Base-by-base conservation (phyloP, 345 rosid species). In the Arabis alpina region DNA sequence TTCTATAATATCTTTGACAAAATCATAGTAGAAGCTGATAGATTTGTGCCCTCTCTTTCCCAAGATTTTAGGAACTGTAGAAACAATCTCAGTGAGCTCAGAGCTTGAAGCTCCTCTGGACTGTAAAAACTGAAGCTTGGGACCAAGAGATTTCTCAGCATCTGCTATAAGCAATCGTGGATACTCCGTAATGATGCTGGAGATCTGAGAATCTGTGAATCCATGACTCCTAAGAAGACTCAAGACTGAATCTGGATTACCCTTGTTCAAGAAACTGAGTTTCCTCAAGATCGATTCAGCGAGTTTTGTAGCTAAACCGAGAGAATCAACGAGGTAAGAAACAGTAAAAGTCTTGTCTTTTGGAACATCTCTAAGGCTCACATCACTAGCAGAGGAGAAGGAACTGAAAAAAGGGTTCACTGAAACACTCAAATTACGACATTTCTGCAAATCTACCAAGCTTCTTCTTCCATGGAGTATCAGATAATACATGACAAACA, bases 91-190 rank as follows among this genome's bases (percentile, higher is more conserved):
- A 12, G 44, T 34, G 44, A 67, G 50, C 12, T 54, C 79, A 54
- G 76, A 13, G 24, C n/a, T 55, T 15, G 82, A 72, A 43, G 67
- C 64, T 16, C 76, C 76, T 47, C 12, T 64, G 0, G 78, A 80
- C n/a, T 40, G 65, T 3, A 80, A 1, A 65, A 44, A 73, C 62
- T 77, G 48, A 4, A 77, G 51, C 51, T 80, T 77, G 8, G 81
- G 83, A 39, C 55, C 15, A 47, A 75, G 41, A 3, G 60, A 68
- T 36, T 44, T 49, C 36, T 64, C 70, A 24, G 48, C 28, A 53
- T 63, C 37, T 11, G 10, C 9, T 4, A 43, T 2, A 45, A 81
- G 82, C 47, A 81, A 3, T 8, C 0, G 2, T 1, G 82, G 84
- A 2, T 23, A 11, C 3, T 1, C 12, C n/a, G 13, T 51, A 48